These are phyloP conservation scores for Bruguiera hainesii DNA, from an alignment of 441 rosid genomes.

Conservation along the genomic window DNA sequence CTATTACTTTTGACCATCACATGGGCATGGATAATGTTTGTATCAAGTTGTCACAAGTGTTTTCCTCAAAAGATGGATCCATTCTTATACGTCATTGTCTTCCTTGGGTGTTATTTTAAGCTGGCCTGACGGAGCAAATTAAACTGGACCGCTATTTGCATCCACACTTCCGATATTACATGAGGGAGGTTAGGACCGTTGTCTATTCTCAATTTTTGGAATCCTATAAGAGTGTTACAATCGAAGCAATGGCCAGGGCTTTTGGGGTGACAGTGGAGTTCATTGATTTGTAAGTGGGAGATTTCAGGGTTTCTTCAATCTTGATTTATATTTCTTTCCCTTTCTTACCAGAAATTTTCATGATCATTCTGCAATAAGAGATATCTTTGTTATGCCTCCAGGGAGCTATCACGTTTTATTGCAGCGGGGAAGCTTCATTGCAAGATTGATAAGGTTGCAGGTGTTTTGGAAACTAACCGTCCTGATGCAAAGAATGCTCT, in stretches of 20 bases:
- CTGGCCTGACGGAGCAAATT: conserved; percentile 84
- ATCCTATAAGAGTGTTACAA: conserved; percentile 92
- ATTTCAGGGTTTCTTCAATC: background rate
- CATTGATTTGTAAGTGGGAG: conserved; percentile 76
- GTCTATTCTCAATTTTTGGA: conserved; percentile 95
- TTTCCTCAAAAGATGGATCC: background rate
- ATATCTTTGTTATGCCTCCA: conserved; percentile 25
- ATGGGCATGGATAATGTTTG: background rate
- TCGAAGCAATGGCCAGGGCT: conserved; percentile 98
- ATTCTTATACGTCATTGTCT: conserved; percentile 6
- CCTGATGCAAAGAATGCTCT: conserved; percentile 98
- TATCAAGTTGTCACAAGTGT: background rate
- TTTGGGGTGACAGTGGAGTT: conserved; percentile 93
- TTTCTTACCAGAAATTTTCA: background rate
- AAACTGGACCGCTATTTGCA: conserved; percentile 89
- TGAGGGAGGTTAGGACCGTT: conserved; percentile 96
- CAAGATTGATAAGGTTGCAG: conserved; percentile 99
- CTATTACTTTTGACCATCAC: background rate
- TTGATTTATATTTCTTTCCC: background rate
- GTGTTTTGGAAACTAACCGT: conserved; percentile 92
- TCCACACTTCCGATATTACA: conserved; percentile 96
- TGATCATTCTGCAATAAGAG: background rate
- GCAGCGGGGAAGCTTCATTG: conserved; percentile 99
- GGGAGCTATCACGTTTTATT: conserved; percentile 91
- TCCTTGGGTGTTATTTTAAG: conserved; percentile 41